A percentile compares a stretch with the other conserved stretches of the same genome.
Conservation (phyloP, 108 stramenopile species). For the Cyclotella distinguenda region DNA sequence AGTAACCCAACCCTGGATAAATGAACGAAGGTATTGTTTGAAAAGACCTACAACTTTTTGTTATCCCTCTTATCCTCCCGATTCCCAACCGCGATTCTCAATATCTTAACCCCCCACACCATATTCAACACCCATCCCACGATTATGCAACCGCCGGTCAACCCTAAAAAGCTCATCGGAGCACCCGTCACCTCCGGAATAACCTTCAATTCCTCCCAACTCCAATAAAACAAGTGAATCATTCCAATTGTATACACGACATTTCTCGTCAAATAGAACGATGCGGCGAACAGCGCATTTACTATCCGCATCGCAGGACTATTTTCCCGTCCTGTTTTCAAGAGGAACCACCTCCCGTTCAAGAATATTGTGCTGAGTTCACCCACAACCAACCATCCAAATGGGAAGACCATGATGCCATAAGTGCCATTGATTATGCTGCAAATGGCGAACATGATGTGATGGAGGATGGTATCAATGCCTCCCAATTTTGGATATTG, state of each 20-base stretch:
- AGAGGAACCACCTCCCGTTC: constrained; percentile 40
- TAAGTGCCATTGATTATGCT: constrained; percentile 35
- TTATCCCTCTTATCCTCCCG: constrained; percentile 1
- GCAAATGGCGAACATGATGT: constrained; percentile 34
- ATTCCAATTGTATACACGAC: constrained; percentile 32
- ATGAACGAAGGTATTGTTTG: too few relatives aligned
- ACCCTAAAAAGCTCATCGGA: constrained; percentile 12
- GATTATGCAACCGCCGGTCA: constrained; percentile 33
- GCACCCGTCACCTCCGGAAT: constrained; percentile 23
- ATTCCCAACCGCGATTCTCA: constrained; percentile 11
- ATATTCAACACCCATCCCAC: constrained; percentile 41
- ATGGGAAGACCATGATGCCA: constrained; percentile 37
- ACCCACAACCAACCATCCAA: constrained; percentile 43
- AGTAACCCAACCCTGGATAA: too few relatives aligned
- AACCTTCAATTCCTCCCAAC: constrained; percentile 11
- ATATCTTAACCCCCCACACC: constrained; percentile 39
- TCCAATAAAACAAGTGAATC: constrained; percentile 24
- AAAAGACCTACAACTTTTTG: too few relatives aligned
- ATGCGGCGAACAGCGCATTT: constrained; percentile 29
- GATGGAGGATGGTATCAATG: constrained; percentile 38
- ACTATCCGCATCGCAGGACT: not conserved
- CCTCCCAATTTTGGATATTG: constrained; percentile 46
- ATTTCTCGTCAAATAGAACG: constrained; percentile 32
- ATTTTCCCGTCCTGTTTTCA: constrained; percentile 12
- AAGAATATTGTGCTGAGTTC: constrained; percentile 46